phyloP scores from a whole-genome alignment of 345 rosid species.

The Sisymbrium altissimum region DNA sequence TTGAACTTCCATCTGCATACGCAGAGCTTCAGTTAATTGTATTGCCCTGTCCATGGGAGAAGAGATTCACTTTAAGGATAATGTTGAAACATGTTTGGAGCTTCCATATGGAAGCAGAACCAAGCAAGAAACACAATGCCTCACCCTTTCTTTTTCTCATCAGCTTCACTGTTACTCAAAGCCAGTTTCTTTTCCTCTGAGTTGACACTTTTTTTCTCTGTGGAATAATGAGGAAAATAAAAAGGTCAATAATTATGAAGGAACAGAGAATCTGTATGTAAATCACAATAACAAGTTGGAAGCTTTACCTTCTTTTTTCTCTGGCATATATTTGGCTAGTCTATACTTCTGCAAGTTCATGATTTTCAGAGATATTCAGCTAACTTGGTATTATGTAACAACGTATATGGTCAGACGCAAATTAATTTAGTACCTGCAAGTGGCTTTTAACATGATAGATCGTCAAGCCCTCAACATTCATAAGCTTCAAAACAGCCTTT shows the following conservation, averaged over 20 bases:
- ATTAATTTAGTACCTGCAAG: slow-evolving; percentile 58
- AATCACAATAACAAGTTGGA: slow-evolving; percentile 3
- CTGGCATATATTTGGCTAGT: slow-evolving; percentile 86
- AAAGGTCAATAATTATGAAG: not conserved
- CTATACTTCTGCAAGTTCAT: slow-evolving; percentile 75
- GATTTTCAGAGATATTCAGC: slow-evolving; percentile 4
- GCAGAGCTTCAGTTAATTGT: slow-evolving; percentile 62
- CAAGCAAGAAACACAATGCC: slow-evolving; percentile 8
- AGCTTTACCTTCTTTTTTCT: slow-evolving; percentile 74
- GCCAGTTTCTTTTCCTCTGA: slow-evolving; percentile 60
- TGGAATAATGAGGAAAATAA: not conserved
- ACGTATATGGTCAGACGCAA: not conserved
- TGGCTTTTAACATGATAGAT: slow-evolving; percentile 96
- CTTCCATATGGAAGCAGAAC: slow-evolving; percentile 11
- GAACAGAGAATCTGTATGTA: not conserved
- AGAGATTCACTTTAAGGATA: not conserved
- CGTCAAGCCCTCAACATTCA: slow-evolving; percentile 88
- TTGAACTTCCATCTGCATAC: slow-evolving; percentile 86
- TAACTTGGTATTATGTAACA: slow-evolving; percentile 1
- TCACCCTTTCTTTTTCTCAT: slow-evolving; percentile 60
- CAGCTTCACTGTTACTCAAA: slow-evolving; percentile 46
- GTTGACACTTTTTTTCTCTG: slow-evolving; percentile 51
- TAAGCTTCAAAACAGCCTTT: slow-evolving; percentile 81
- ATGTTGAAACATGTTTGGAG: not conserved
- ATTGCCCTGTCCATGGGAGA: slow-evolving; percentile 37